Base-by-base conservation (phyloP, 257 asterid genomes). In the Solanum acaule region DNA sequence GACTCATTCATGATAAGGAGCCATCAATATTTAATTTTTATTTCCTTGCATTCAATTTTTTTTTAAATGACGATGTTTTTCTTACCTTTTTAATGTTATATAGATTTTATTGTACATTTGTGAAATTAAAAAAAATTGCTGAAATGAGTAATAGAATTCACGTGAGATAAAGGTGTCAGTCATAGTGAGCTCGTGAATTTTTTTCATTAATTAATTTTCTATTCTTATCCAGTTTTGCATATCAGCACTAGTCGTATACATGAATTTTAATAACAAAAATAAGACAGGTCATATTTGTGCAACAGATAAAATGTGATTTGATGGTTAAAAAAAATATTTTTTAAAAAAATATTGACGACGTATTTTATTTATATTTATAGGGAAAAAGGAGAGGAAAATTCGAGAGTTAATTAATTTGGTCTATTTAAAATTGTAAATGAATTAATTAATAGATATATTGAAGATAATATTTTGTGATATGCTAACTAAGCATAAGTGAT, bases 161-260 rank as follows among this genome's bases (percentile, higher is more conserved):
- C 89, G 89, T 87, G 90, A 84, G 56, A 34, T 0, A 34, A 83
- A 83, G 86, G 68, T 87, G 33, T 67, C n/a, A 49, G 87, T 75
- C 91, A 87, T 46, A 75, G 34, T 59, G 79, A 70, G 75, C 91
- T 87, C 88, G 91, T 89, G 91, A 89, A 83, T 15, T 67, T 67
- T 65, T 12, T 10, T 25, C 44, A 73, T 33, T 67, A 42, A n/a
- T 6, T 79, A 22, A 37, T 81, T 14, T 37, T 75, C 27, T 27
- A 78, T 42, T 73, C 52, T 73, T 42, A 37, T 65, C 89, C 52
- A 52, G 34, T 63, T 56, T 40, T 16, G 15, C 15, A 22, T 67
- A 72, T 37, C 31, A 72, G 11, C 81, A 72, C 46, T 34, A 52
- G 63, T 52, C 25, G 5, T 73, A 35, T 40, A 33, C 25, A 73